These are phyloP conservation scores for Aspergillus novofumigatus DNA, from an alignment of 2,329 filamentous ascomycete species.

Conservation along the genomic window DNA sequence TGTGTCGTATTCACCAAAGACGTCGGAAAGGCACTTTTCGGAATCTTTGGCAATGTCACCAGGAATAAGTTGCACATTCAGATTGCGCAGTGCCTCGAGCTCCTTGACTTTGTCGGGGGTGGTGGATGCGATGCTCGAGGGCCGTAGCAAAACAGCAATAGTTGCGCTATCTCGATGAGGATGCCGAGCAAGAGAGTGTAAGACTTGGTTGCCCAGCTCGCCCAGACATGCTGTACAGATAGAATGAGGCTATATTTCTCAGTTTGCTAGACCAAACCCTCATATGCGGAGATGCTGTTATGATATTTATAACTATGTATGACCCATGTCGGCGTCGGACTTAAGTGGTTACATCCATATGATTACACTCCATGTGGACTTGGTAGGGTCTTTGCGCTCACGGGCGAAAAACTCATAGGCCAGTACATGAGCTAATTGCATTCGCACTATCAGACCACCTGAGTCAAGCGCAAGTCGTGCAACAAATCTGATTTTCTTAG, in stretches of 20 bases:
- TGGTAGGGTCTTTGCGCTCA: too few species aligned
- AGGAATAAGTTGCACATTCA: slow-evolving; percentile 37
- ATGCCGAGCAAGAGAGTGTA: slow-evolving; percentile 49
- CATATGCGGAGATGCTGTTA: not conserved
- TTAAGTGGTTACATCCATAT: not conserved
- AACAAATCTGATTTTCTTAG: too few species aligned
- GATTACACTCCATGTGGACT: not conserved
- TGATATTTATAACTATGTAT: not conserved
- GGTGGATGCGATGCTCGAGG: slow-evolving; percentile 39
- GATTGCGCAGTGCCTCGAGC: not conserved
- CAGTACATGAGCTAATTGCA: too few species aligned
- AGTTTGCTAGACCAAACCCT: not conserved
- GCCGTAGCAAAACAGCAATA: slow-evolving; percentile 55
- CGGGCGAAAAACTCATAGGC: not conserved
- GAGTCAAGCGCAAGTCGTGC: too few species aligned
- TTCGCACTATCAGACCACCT: too few species aligned
- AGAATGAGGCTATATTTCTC: not conserved
- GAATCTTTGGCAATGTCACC: slow-evolving; percentile 43
- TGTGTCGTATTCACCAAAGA: slow-evolving; percentile 37
- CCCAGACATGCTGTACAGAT: not conserved
- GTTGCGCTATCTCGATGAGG: slow-evolving; percentile 32
- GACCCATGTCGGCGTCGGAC: not conserved
- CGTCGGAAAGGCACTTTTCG: slow-evolving; percentile 33
- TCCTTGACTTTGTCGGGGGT: slow-evolving; percentile 1
- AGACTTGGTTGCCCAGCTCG: slow-evolving; percentile 58